Base-by-base conservation (phyloP, 177 flowering plant genomes). In the Tripterygium wilfordii region DNA sequence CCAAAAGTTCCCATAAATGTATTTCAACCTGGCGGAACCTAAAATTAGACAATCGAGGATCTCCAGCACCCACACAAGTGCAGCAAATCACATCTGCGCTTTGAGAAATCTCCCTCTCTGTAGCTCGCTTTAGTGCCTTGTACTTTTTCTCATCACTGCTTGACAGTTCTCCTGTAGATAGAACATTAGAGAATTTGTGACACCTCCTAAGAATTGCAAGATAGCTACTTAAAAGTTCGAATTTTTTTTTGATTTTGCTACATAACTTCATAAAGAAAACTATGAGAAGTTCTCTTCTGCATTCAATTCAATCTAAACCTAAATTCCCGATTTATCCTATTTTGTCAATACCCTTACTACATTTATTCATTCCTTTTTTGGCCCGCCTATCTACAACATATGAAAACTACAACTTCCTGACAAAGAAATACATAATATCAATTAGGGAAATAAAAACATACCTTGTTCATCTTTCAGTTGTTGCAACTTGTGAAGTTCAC, bases 61-160 rank as follows among this genome's bases (percentile, higher is more conserved):
- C 99, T 41, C 97, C 99, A 65, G 99, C 97, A 62, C 99, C 99
- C 71, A 90, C 99, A 74, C 99, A 94, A 47, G 99, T 94, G 66
- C 99, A 94, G 53, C 99, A 94, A 47, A 94, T 94, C 57, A 94
- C 99, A 74, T 94, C 99, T 60, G 99, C 99, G 73, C 99, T 94
- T 72, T 90, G 99, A 44, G 97, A 76, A 61, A 94, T 94, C 72
- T 94, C 99, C 70, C 99, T 72, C 70, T 94, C 99, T 35, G 99
- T 94, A 48, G 96, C 96, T 35, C 96, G 72, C 63, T 94, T 94
- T 53, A 94, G 66, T 39, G 97, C 85, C 66, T 94, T 94, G 65
- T 90, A 94, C 59, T 94, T 94, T 58, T 94, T 94, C 79, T 94
- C 99, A 71, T 94, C 99, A 73, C 95, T 85, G 71, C 99, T 94